These are phyloP conservation scores for Epichloe brachyelytri DNA, from an alignment of 2,329 filamentous ascomycete species.

Conservation along the genomic window DNA sequence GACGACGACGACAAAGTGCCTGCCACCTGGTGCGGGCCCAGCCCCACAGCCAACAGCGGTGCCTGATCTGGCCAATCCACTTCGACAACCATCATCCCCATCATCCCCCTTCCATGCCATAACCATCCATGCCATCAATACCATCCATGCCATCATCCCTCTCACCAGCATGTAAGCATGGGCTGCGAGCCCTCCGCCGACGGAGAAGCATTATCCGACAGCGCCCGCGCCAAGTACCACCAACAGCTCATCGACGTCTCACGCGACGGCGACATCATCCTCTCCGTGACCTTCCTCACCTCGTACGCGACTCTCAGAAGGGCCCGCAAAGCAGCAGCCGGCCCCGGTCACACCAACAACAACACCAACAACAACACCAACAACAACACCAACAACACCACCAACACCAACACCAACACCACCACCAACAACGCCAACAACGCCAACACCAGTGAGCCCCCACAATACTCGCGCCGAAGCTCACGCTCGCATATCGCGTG, in stretches of 20 bases:
- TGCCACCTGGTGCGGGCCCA: too few relatives aligned
- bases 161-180: neutral
- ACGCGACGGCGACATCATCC: constrained; percentile 47
- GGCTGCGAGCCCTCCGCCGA: constrained; percentile 4
- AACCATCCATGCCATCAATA: neutral
- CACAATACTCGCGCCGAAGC: constrained; percentile 20
- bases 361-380: neutral
- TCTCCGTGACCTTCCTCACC: constrained; percentile 54
- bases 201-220: constrained; percentile 3
- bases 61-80: too few relatives aligned
- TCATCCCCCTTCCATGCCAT: neutral
- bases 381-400: neutral
- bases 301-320: constrained; percentile 36
- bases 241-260: constrained; percentile 35
- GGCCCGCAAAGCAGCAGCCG: constrained; percentile 25
- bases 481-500: constrained; percentile 45
- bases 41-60: too few relatives aligned
- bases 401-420: neutral
- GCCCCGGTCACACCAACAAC: constrained; percentile 8
- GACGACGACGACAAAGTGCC: neutral
- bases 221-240: constrained; percentile 5
- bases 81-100: too few relatives aligned
- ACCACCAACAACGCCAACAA: neutral
- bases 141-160: neutral
- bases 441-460: constrained; percentile 5